Conservation (phyloP, 2,329 filamentous ascomycete genomes). For the Xylaria sp. region DNA sequence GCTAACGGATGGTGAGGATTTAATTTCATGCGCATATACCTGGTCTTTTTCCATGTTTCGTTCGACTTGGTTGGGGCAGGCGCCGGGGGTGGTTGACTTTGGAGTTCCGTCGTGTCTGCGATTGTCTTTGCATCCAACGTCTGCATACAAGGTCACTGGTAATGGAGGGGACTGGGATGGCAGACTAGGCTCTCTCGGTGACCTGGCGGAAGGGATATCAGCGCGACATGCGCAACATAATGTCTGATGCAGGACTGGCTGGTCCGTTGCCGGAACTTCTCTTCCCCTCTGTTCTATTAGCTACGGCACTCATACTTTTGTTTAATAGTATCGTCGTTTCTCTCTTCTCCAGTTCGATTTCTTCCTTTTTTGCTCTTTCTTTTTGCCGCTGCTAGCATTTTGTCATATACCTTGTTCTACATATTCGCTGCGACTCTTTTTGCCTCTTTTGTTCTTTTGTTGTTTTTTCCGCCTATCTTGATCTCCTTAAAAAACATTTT, state of each 20-base stretch:
- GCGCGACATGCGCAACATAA: conserved; percentile 51
- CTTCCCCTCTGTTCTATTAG: conserved; percentile 61
- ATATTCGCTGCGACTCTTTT: conserved; percentile 50
- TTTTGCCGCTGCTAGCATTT: conserved; percentile 42
- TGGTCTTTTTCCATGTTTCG: conserved; percentile 50
- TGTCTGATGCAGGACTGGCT: conserved; percentile 55
- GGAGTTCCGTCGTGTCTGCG: conserved; percentile 49
- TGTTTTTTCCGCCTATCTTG: conserved; percentile 39
- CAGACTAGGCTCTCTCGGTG: conserved; percentile 49
- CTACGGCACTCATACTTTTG: conserved; percentile 56
- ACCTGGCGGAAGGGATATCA: conserved; percentile 46
- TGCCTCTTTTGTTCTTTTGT: conserved; percentile 37
- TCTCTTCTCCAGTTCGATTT: conserved; percentile 33
- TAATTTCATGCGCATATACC: conserved; percentile 60
- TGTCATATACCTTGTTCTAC: conserved; percentile 71
- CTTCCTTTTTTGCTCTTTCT: conserved; percentile 39
- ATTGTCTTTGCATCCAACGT: conserved; percentile 50
- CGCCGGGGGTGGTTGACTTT: conserved; percentile 46
- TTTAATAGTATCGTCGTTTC: conserved; percentile 54
- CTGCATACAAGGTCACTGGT: conserved; percentile 52
- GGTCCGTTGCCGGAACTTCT: conserved; percentile 54
- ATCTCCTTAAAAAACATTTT: conserved; percentile 19
- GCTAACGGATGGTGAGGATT: conserved; percentile 45
- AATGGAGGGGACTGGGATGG: conserved; percentile 49
- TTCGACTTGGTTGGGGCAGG: conserved; percentile 48